phyloP scores from a whole-genome alignment of 768 basidiomycete species.

The Hydnomerulius pinastri region DNA sequence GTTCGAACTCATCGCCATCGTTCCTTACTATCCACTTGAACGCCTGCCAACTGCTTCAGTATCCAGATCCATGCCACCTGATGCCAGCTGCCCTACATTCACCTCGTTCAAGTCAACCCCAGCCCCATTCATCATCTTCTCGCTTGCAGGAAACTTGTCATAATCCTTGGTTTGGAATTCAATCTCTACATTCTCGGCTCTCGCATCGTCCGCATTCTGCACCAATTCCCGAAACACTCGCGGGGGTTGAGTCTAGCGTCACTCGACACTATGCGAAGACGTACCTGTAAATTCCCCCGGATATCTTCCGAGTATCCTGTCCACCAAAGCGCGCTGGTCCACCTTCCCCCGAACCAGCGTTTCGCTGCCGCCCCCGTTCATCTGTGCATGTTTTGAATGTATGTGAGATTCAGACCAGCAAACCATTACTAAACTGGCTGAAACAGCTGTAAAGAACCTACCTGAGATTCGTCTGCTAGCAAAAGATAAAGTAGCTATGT shows the following conservation, averaged over 20 bases:
- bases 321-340: conserved; percentile 16
- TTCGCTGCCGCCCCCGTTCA: not conserved
- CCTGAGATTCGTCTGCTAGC: too few relatives aligned
- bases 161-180: conserved; percentile 34
- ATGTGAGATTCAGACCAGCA: not conserved
- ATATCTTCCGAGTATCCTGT: conserved; percentile 18
- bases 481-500: too few relatives aligned
- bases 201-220: conserved; percentile 59
- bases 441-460: not conserved
- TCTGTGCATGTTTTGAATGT: not conserved
- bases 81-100: not conserved
- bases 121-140: not conserved
- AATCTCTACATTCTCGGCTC: conserved; percentile 35
- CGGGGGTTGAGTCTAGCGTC: not conserved
- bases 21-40: conserved; percentile 45
- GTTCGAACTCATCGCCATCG: conserved; percentile 47
- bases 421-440: not conserved
- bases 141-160: conserved; percentile 3
- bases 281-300: conserved; percentile 17
- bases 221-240: conserved; percentile 56
- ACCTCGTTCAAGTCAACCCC: conserved; percentile 2
- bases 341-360: conserved; percentile 3
- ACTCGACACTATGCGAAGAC: not conserved
- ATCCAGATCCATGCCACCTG: not conserved
- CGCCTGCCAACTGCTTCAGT: conserved; percentile 26